Percentiles rank a stretch among this genome's conserved stretches.
Evolutionary conservation across 2,329 filamentous ascomycete species (phyloP).

Genomic region (Onygenales sp.): DNA sequence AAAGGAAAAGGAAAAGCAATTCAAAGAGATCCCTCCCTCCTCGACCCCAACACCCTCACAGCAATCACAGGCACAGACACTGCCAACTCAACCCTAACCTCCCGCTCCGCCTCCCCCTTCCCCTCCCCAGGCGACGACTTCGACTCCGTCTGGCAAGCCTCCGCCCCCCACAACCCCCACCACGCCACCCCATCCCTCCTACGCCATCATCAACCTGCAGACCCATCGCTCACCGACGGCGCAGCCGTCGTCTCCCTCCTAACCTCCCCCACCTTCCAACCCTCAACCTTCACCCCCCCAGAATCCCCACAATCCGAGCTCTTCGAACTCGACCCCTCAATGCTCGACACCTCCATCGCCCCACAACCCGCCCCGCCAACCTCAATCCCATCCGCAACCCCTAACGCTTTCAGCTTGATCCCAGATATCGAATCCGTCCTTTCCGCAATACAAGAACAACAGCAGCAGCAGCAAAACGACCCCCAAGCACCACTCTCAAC

Average conservation of each 20-base stretch:
- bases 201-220: background rate
- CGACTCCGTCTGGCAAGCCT: slow-evolving; percentile 16
- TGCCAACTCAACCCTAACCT: no score
- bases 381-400: background rate
- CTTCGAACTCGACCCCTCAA: slow-evolving; percentile 15
- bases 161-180: slow-evolving; percentile 1
- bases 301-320: slow-evolving; percentile 17
- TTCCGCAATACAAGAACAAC: background rate
- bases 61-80: background rate
- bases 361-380: background rate
- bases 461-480: background rate
- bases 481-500: no score
- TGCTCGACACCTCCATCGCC: background rate
- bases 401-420: slow-evolving; percentile 6
- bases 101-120: background rate
- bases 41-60: background rate
- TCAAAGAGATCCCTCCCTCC: background rate
- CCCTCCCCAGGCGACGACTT: slow-evolving; percentile 2
- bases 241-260: slow-evolving; percentile 34
- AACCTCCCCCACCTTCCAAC: slow-evolving; percentile 22
- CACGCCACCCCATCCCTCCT: slow-evolving; percentile 6
- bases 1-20: slow-evolving; percentile 12
- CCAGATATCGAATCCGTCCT: slow-evolving; percentile 12
- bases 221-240: slow-evolving; percentile 26
- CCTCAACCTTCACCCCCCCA: slow-evolving; percentile 5